Base-by-base conservation (phyloP, 2,329 filamentous ascomycete genomes). In the Rhexocercosporidium sp. region DNA sequence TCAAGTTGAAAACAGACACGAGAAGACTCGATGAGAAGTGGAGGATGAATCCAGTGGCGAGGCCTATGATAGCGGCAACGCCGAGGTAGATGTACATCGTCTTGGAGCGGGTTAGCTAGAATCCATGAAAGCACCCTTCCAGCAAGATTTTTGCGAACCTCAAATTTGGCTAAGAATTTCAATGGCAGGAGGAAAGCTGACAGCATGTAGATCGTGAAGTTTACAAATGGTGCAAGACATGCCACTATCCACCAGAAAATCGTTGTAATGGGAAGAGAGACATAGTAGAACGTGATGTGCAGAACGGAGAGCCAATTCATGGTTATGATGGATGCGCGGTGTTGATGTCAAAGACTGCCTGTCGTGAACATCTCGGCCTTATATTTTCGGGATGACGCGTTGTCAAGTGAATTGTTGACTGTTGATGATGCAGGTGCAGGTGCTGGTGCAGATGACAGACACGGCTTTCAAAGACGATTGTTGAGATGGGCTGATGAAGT, bases 21-120 rank as follows among this genome's bases (percentile, higher is more conserved):
- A 92, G 77, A 66, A 85, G 75, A 65, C 80, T 82, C 66, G 88
- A 90, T 20, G 83, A 82, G 62, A 87, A 79, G 74, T 87, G 84
- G 51, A 94, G 78, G 20, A 86, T 71, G 60, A 88, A 77, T 61
- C 91, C 92, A 31, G 88, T 81, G 12, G 87, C 60, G 62, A 89
- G 79, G n/a, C 92, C 92, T 62, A 93, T 82, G 20, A 92, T 78
- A 37, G 86, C 84, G 8, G 92, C 92, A 27, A 88, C 84, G 59
- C 88, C 88, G 56, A 94, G 82, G 74, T 84, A 90, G 74, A 76
- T 72, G 63, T 78, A 77, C 22, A 82, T 66, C 57, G 79, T 79
- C 82, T 84, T 65, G 18, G 41, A 47, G 31, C 31, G 63, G 62
- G 64, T 71, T 68, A 72, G 68, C 61, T 46, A 51, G 18, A 49